Percentiles rank a stretch among this genome's conserved stretches.
Evolutionary conservation across 371 early-diverging fungal genomes (phyloP).

Genomic region (Dichotomocladium elegans): DNA sequence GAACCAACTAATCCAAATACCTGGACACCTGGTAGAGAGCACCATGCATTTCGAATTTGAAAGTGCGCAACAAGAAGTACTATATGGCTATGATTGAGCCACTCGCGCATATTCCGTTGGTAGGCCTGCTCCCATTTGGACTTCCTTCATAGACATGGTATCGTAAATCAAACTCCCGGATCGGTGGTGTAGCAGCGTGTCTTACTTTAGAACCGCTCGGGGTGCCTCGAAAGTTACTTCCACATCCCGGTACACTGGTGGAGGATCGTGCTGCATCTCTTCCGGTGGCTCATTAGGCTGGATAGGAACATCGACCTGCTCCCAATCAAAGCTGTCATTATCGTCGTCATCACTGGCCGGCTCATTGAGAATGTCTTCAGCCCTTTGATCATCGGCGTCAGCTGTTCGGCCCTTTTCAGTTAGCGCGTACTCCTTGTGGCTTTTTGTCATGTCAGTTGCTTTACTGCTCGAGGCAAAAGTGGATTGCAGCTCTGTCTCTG

Average conservation of each 20-base stretch:
- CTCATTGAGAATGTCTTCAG: too few relatives aligned
- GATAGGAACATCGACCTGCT: constrained; percentile 16
- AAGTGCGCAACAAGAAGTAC: constrained; percentile 31
- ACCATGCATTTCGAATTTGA: constrained; percentile 40
- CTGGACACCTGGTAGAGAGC: constrained; percentile 22
- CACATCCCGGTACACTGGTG: constrained; percentile 27
- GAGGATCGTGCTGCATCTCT: neutral
- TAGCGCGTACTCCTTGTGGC: too few relatives aligned
- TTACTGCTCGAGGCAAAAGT: too few relatives aligned
- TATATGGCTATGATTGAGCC: constrained; percentile 38
- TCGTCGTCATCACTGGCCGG: constrained; percentile 11
- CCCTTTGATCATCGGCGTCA: too few relatives aligned
- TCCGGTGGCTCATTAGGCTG: neutral
- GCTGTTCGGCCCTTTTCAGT: too few relatives aligned
- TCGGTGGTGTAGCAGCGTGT: neutral
- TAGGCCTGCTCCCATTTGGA: constrained; percentile 28
- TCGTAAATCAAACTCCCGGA: too few relatives aligned
- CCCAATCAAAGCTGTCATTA: constrained; percentile 21
- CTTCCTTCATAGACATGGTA: constrained; percentile 10
- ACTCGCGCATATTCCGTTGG: constrained; percentile 33
- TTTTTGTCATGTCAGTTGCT: too few relatives aligned
- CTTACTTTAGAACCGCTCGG: constrained; percentile 27
- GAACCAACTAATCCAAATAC: constrained; percentile 13
- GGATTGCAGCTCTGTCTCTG: too few relatives aligned
- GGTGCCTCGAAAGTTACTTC: constrained; percentile 36